These are phyloP conservation scores for Inosperma sp. DNA, from an alignment of 768 basidiomycete species.

Conservation along the genomic window DNA sequence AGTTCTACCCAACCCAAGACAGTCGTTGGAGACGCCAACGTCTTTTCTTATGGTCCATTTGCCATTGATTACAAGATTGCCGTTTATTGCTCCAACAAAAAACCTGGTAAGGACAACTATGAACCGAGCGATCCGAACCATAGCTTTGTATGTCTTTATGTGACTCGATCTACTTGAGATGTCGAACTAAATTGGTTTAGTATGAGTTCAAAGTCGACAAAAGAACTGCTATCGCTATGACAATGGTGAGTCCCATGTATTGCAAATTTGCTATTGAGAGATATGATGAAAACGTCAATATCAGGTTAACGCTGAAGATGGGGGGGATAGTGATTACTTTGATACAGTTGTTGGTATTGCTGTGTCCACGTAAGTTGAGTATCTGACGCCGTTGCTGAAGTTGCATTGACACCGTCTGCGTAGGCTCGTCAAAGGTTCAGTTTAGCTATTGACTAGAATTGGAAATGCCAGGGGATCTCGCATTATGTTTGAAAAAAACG, in stretches of 20 bases:
- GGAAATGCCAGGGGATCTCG: no score
- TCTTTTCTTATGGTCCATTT: conserved; percentile 10
- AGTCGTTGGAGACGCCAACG: conserved; percentile 6
- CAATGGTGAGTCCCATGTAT: neutral
- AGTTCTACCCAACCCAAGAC: neutral
- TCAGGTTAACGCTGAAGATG: neutral
- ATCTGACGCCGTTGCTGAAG: neutral
- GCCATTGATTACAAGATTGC: conserved; percentile 8
- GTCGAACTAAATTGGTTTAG: neutral
- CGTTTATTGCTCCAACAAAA: conserved; percentile 10
- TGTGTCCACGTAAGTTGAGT: neutral
- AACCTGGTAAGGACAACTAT: neutral
- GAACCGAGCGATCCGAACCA: conserved; percentile 7
- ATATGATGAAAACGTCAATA: neutral
- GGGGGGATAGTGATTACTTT: neutral
- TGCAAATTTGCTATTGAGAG: no score
- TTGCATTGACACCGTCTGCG: no score
- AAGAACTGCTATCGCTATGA: neutral
- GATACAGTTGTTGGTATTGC: neutral
- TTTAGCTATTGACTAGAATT: no score
- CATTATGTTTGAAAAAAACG: no score
- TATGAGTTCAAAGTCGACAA: neutral
- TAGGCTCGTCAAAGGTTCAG: no score
- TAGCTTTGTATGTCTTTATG: conserved; percentile 5
- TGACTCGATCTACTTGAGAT: neutral